Conservation (phyloP, 2,329 filamentous ascomycete genomes). For the Polytolypa hystricis region DNA sequence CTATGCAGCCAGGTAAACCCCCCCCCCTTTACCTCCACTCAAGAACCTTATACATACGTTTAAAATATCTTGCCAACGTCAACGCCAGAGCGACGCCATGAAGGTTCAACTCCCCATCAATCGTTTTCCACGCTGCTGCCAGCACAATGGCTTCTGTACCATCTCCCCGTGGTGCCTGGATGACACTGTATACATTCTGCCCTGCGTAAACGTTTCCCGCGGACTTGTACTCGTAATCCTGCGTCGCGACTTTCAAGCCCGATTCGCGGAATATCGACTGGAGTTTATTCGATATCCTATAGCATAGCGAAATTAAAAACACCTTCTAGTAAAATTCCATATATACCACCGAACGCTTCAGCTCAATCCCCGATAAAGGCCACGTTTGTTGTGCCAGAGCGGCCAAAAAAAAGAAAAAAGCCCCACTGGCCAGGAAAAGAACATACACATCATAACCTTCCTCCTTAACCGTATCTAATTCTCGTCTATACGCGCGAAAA, state of each 20-base stretch:
- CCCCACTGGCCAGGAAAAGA: constrained; percentile 8
- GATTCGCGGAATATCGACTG: constrained; percentile 64
- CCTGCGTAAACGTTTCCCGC: constrained; percentile 63
- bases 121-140: constrained; percentile 78
- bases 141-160: constrained; percentile 95
- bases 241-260: constrained; percentile 76
- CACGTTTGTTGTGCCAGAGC: no score
- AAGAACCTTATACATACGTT: constrained; percentile 42
- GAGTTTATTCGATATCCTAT: constrained; percentile 54
- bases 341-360: no score
- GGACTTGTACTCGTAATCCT: constrained; percentile 76
- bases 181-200: constrained; percentile 85
- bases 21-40: background rate
- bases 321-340: background rate
- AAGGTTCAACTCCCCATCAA: constrained; percentile 65
- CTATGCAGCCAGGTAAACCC: no score
- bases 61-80: constrained; percentile 87
- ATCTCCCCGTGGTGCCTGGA: constrained; percentile 88
- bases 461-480: constrained; percentile 50
- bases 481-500: constrained; percentile 78
- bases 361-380: no score
- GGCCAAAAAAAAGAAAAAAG: constrained; percentile 23
- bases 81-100: constrained; percentile 80
- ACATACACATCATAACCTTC: constrained; percentile 25
- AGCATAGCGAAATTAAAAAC: background rate